phyloP scores from a whole-genome alignment of 2,329 filamentous ascomycete genomes.

The Claviceps sp. region DNA sequence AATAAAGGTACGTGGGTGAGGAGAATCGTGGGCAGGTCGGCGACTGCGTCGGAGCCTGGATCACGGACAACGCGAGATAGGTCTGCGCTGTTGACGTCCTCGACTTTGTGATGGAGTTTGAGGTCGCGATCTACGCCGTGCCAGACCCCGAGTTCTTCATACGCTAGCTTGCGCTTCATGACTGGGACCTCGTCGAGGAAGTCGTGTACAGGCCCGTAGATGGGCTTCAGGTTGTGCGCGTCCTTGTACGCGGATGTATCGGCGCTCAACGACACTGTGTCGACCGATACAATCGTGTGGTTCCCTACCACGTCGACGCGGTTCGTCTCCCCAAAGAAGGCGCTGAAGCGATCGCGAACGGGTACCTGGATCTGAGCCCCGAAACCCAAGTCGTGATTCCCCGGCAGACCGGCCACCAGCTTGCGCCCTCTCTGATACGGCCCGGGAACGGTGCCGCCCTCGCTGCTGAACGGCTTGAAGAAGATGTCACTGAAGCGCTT shows the following conservation, averaged over 20 bases:
- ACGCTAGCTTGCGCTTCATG: constrained; percentile 53
- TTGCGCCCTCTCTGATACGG: constrained; percentile 55
- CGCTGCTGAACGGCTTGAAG: constrained; percentile 51
- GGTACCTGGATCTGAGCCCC: constrained; percentile 69
- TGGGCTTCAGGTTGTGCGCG: constrained; percentile 38
- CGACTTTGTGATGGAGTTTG: constrained; percentile 43
- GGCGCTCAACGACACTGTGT: constrained; percentile 78
- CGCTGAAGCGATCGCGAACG: constrained; percentile 71
- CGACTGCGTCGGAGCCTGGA: constrained; percentile 27
- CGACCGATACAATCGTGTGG: constrained; percentile 87
- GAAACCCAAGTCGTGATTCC: constrained; percentile 92
- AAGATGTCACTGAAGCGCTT: constrained; percentile 78
- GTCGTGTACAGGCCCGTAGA: constrained; percentile 64
- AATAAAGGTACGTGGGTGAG: constrained; percentile 87
- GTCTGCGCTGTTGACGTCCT: constrained; percentile 40
- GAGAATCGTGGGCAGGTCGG: constrained; percentile 73
- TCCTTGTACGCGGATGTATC: constrained; percentile 37
- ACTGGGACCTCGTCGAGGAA: constrained; percentile 59
- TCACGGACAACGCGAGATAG: constrained; percentile 19
- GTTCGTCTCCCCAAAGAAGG: constrained; percentile 86
- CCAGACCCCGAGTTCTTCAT: constrained; percentile 53
- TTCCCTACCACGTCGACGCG: constrained; percentile 85
- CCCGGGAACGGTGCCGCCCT: constrained; percentile 39
- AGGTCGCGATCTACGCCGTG: constrained; percentile 45
- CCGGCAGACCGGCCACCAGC: constrained; percentile 73